Evolutionary conservation across 805 yeast species (phyloP).

Genomic region (Barnettozyma botsteinii): DNA sequence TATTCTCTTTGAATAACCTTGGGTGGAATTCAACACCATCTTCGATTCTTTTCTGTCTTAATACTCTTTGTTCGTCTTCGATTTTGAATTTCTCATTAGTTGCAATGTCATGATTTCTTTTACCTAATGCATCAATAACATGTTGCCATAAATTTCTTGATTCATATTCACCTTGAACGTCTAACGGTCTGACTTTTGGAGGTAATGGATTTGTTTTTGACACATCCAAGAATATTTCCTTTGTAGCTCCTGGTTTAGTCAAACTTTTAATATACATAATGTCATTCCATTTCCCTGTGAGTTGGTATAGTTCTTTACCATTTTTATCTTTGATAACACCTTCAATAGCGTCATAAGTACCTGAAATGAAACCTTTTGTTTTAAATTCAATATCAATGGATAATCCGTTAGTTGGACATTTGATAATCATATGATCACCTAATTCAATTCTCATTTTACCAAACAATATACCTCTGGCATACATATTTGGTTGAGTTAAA

Average conservation of each 20-base stretch:
- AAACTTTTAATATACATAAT: constrained; percentile 61
- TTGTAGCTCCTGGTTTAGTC: constrained; percentile 36
- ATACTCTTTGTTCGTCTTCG: constrained; percentile 78
- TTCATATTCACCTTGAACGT: constrained; percentile 77
- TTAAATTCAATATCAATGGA: constrained; percentile 87
- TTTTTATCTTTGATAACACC: constrained; percentile 57
- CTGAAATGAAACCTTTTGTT: constrained; percentile 89
- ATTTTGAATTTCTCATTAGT: constrained; percentile 84
- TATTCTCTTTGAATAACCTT: constrained; percentile 54
- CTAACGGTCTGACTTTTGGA: constrained; percentile 73
- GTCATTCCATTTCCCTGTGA: constrained; percentile 93
- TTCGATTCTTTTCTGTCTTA: constrained; percentile 68
- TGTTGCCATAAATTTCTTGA: constrained; percentile 78
- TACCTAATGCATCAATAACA: constrained; percentile 75
- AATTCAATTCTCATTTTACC: constrained; percentile 87
- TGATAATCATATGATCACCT: constrained; percentile 85
- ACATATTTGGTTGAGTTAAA: constrained; percentile 92
- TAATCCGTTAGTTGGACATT: constrained; percentile 51
- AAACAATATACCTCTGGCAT: constrained; percentile 87
- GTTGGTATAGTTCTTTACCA: constrained; percentile 54
- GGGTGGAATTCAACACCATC: constrained; percentile 81
- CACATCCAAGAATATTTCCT: constrained; percentile 56
- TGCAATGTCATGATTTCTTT: constrained; percentile 74
- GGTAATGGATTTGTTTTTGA: constrained; percentile 41
- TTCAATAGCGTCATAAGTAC: constrained; percentile 83